Percentiles rank a stretch among this genome's conserved stretches.
phyloP scores from a whole-genome alignment of 768 basidiomycete species.

The Royoungia palumana region DNA sequence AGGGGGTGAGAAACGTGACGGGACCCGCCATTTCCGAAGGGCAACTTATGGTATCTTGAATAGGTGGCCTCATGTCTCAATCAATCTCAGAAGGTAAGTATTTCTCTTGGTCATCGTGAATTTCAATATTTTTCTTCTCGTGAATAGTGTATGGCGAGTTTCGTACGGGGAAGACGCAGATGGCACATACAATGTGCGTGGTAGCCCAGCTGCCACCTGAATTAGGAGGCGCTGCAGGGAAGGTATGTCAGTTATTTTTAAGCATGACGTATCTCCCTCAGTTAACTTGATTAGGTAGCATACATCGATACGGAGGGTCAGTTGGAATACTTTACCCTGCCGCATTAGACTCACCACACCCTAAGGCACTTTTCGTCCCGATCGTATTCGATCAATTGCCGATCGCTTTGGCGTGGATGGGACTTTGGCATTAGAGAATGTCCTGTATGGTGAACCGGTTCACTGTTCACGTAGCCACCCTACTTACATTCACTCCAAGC shows the following conservation, averaged over 20 bases:
- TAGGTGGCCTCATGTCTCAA: slow-evolving; percentile 88
- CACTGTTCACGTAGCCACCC: background rate
- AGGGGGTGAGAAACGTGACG: slow-evolving; percentile 53
- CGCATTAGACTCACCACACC: slow-evolving; percentile 20
- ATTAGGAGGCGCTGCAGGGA: slow-evolving; percentile 87
- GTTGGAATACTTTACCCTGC: background rate
- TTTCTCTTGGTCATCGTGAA: background rate
- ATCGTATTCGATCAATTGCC: slow-evolving; percentile 86
- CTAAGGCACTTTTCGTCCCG: slow-evolving; percentile 91
- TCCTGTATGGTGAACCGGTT: slow-evolving; percentile 67
- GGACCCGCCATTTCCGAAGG: background rate
- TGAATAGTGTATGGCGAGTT: slow-evolving; percentile 88
- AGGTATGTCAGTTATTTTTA: slow-evolving; percentile 41
- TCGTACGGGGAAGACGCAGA: slow-evolving; percentile 93
- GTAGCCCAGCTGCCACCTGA: slow-evolving; percentile 85
- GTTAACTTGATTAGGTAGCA: slow-evolving; percentile 55
- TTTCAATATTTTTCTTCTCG: background rate
- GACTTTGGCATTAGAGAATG: slow-evolving; percentile 82
- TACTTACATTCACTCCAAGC: slow-evolving; percentile 42
- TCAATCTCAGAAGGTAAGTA: slow-evolving; percentile 83
- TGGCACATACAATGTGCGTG: slow-evolving; percentile 94
- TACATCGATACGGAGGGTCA: slow-evolving; percentile 86
- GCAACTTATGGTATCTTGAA: background rate
- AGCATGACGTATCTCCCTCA: background rate
- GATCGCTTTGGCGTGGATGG: slow-evolving; percentile 94